Evolutionary conservation across 352 stramenopile species (phyloP).

Genomic region (Aphanomyces stellatus): DNA sequence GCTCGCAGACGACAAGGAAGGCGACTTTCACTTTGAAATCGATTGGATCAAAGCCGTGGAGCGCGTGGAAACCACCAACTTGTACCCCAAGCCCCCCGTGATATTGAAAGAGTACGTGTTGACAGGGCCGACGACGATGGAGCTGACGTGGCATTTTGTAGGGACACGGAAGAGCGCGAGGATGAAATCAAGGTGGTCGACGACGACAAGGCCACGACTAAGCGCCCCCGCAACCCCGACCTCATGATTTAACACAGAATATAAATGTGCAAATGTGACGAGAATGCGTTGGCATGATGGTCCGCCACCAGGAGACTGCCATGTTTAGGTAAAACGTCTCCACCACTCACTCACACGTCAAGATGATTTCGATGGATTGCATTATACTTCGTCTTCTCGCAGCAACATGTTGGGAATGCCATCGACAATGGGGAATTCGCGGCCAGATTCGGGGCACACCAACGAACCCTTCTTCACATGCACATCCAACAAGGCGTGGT

Average conservation of each 20-base stretch:
- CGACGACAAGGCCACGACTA: conserved; percentile 24
- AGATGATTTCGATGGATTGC: neutral
- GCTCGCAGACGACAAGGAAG: conserved; percentile 79
- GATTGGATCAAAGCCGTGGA: conserved; percentile 82
- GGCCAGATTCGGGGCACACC: conserved; percentile 93
- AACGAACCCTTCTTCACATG: conserved; percentile 95
- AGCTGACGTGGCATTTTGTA: conserved; percentile 25
- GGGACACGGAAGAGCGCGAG: conserved; percentile 22
- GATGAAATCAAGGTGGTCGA: conserved; percentile 28
- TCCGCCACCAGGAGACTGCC: no score
- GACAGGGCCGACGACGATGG: no score
- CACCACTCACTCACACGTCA: no score
- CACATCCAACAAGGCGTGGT: conserved; percentile 89
- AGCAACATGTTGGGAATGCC: conserved; percentile 98
- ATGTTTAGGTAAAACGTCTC: no score
- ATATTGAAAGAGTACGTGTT: conserved; percentile 27
- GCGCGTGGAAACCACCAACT: conserved; percentile 34
- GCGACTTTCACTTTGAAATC: conserved; percentile 71
- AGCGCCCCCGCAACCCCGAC: conserved; percentile 5
- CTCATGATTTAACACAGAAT: neutral
- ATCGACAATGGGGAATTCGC: conserved; percentile 94
- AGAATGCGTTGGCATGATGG: no score
- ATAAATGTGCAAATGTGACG: no score
- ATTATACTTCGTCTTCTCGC: conserved; percentile 84
- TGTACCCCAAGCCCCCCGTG: conserved; percentile 25